Percentiles rank a stretch among this genome's conserved stretches.
These are phyloP conservation scores for Dactylellina parvicollis DNA, from an alignment of 2,329 filamentous ascomycete species.

Conservation along the genomic window DNA sequence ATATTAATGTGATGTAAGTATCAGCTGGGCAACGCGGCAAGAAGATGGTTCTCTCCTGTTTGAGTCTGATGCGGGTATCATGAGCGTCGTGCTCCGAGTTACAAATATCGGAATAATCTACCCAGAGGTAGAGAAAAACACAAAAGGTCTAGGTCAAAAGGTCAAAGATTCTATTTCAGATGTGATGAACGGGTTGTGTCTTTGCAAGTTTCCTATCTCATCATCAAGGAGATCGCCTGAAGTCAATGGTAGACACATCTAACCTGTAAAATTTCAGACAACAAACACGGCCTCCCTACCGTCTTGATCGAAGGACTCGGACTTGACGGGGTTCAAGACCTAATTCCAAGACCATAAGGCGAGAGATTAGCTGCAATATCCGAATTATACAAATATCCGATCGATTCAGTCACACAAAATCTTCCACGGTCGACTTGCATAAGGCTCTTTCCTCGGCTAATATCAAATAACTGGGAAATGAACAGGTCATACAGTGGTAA, in stretches of 20 bases:
- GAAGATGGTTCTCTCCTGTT: slow-evolving; percentile 9
- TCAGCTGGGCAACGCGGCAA: slow-evolving; percentile 20
- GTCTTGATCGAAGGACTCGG: slow-evolving; percentile 22
- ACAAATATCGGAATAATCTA: slow-evolving; percentile 30
- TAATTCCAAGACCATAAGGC: slow-evolving; percentile 13
- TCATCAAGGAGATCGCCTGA: too few relatives aligned
- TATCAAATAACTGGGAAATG: slow-evolving; percentile 9
- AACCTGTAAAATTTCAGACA: slow-evolving; percentile 1
- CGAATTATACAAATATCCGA: not conserved
- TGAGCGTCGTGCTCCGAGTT: slow-evolving; percentile 15
- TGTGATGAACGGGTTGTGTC: slow-evolving; percentile 4
- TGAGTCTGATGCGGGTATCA: slow-evolving; percentile 15
- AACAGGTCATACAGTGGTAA: not conserved
- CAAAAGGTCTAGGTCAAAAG: not conserved
- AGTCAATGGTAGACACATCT: not conserved
- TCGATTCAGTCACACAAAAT: not conserved
- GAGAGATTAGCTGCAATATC: not conserved
- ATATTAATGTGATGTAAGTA: slow-evolving; percentile 3
- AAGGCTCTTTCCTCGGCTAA: not conserved
- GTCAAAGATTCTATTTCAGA: not conserved
- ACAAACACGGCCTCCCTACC: slow-evolving; percentile 20
- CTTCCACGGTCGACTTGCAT: not conserved
- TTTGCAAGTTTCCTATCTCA: slow-evolving; percentile 38
- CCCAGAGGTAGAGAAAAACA: slow-evolving; percentile 1
- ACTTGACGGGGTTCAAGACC: slow-evolving; percentile 6